A percentile compares a stretch with the other conserved stretches of the same genome.
Evolutionary conservation across 495 filamentous ascomycete species (phyloP).

Genomic region (Polyplosphaeria fusca): DNA sequence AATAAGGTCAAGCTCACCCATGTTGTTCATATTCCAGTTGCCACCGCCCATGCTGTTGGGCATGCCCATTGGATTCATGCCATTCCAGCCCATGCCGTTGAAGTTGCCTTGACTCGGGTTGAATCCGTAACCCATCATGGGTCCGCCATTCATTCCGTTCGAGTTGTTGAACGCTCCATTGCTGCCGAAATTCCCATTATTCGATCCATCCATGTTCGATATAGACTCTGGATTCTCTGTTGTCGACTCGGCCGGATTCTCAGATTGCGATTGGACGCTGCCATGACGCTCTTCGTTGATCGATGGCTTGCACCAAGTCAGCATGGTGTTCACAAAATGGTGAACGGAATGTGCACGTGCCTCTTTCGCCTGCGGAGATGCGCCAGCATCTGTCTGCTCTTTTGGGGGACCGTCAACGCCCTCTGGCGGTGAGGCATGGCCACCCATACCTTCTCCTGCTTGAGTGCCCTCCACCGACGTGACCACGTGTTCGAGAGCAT

Average conservation of each 20-base stretch:
- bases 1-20: conserved; percentile 58
- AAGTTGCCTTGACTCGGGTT: conserved; percentile 55
- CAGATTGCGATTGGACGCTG: not conserved
- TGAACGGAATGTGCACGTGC: not conserved
- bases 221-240: too few relatives aligned
- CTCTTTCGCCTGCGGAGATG: not conserved
- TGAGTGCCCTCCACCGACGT: conserved; percentile 5
- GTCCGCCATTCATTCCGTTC: conserved; percentile 36
- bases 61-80: conserved; percentile 80
- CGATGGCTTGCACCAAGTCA: not conserved
- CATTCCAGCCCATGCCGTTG: conserved; percentile 62
- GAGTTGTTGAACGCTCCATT: conserved; percentile 13
- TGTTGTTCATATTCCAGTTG: conserved; percentile 68
- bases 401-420: not conserved
- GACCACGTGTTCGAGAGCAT: conserved; percentile 25
- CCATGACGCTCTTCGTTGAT: not conserved
- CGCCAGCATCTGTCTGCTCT: not conserved
- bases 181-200: conserved; percentile 4
- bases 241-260: conserved; percentile 1
- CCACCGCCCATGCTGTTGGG: conserved; percentile 61
- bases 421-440: not conserved
- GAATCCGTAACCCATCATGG: conserved; percentile 45
- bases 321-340: not conserved
- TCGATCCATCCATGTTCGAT: conserved; percentile 1
- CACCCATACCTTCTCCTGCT: not conserved